These are phyloP conservation scores for Ogataea populi-albae DNA, from an alignment of 805 yeast species.

Conservation along the genomic window DNA sequence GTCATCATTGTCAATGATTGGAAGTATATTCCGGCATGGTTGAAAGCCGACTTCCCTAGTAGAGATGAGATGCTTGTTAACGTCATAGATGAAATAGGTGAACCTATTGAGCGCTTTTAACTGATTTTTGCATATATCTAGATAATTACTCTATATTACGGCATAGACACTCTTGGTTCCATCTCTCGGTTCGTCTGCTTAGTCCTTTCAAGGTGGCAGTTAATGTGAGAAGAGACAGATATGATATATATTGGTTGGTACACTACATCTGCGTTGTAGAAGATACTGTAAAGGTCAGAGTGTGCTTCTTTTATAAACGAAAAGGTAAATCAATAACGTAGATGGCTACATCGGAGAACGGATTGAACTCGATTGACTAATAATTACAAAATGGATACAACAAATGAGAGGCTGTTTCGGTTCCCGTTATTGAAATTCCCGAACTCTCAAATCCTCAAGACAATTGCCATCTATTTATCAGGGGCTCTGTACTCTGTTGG, in stretches of 20 bases:
- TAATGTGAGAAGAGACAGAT: no score
- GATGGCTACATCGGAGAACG: not conserved
- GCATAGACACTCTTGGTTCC: no score
- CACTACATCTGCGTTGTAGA: no score
- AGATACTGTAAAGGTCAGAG: no score
- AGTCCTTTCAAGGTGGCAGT: no score
- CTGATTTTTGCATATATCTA: not conserved
- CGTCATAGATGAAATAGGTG: constrained; percentile 40
- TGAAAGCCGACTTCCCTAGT: constrained; percentile 32
- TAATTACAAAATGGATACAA: constrained; percentile 28
- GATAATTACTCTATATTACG: not conserved
- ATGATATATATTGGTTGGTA: no score
- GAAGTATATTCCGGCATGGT: constrained; percentile 45
- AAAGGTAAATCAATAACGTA: no score
- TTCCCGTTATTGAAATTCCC: constrained; percentile 65
- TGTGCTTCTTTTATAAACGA: no score
- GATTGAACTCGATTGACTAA: not conserved
- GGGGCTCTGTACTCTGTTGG: constrained; percentile 82
- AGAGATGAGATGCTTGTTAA: constrained; percentile 30
- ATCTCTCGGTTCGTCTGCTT: no score
- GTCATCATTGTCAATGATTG: constrained; percentile 54
- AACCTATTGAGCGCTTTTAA: constrained; percentile 39
- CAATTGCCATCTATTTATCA: constrained; percentile 72
- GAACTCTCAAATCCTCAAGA: constrained; percentile 64
- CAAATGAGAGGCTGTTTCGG: constrained; percentile 56